Conservation (phyloP, 2,329 filamentous ascomycete genomes). For the Trichoderma aggressivum region DNA sequence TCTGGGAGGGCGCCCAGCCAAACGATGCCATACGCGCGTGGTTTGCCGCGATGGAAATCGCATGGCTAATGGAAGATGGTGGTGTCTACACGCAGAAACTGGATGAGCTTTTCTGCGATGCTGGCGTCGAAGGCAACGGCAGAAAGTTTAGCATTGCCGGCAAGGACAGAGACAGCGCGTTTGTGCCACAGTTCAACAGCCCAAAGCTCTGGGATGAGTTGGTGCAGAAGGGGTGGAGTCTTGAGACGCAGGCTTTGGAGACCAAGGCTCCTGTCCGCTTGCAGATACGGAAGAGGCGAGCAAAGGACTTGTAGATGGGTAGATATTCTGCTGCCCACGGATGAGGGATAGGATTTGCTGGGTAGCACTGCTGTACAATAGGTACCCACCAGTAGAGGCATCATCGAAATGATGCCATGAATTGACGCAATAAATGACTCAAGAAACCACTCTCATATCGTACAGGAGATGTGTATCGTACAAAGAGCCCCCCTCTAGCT, state of each 20-base stretch:
- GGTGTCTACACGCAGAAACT: slow-evolving; percentile 24
- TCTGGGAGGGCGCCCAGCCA: slow-evolving; percentile 31
- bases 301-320: slow-evolving; percentile 28
- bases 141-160: neutral
- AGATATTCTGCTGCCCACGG: neutral
- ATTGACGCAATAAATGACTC: neutral
- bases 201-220: slow-evolving; percentile 31
- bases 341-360: neutral
- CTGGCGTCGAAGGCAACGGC: slow-evolving; percentile 4
- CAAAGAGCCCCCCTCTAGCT: neutral
- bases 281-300: slow-evolving; percentile 21
- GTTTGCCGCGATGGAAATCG: slow-evolving; percentile 38
- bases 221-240: slow-evolving; percentile 34
- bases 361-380: neutral
- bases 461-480: slow-evolving; percentile 10
- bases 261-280: slow-evolving; percentile 36
- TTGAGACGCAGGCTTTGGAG: slow-evolving; percentile 36
- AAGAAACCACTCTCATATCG: neutral
- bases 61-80: slow-evolving; percentile 31
- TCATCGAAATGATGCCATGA: neutral
- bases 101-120: slow-evolving; percentile 16
- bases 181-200: slow-evolving; percentile 23
- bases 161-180: slow-evolving; percentile 18
- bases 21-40: slow-evolving; percentile 35
- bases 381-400: neutral